Base-by-base conservation (phyloP, 305 asterid genomes). In the Fraxinus nigra region DNA sequence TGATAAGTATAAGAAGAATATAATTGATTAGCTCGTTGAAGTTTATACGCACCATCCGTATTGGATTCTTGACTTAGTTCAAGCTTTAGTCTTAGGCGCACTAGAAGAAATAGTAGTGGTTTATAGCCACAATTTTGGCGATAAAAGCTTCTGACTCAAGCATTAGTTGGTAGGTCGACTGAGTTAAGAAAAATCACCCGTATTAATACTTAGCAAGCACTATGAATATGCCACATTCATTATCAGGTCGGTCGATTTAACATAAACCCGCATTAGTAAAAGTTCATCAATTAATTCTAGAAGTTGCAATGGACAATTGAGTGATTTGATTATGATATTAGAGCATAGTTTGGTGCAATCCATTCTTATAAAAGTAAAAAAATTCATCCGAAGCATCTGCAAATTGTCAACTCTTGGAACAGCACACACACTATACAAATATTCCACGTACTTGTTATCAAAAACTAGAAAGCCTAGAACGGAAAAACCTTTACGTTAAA, bases 391-490 rank as follows among this genome's bases (percentile, higher is more conserved):
- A 9, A 63, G 18, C 0, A 69, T 69, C 40, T 69, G 5, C 38
- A 69, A 69, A 69, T 69, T 26, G 75, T 69, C 75, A 69, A 69
- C 75, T 69, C 38, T 30, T 13, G 75, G 75, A 26, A 69, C 75
- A 69, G 38, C 8, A 3, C 37, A 3, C 37, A 67, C 74, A 67
- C 75, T 38, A 69, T 30, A 69, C 38, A 28, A 4, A 28, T 67
- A 18, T 28, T 67, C 18, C 38, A 28, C 20, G 74, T 67, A 67
- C 18, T 4, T 63, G 28, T 63, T 22, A 28, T 67, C 74, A 67
- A 30, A 14, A 67, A 8, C 2, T 0, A 3, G 26, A 63, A 3
- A 24, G 3, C 11, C 37, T 14, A 3, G 56, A 14, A 46, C 18
- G n/a, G 6, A 5, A 3, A 13, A 46, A 14, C 1, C 6, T 46